Percentiles rank a stretch among this genome's conserved stretches.
phyloP scores from a whole-genome alignment of 2,329 filamentous ascomycete species.

The Alternaria sp. region DNA sequence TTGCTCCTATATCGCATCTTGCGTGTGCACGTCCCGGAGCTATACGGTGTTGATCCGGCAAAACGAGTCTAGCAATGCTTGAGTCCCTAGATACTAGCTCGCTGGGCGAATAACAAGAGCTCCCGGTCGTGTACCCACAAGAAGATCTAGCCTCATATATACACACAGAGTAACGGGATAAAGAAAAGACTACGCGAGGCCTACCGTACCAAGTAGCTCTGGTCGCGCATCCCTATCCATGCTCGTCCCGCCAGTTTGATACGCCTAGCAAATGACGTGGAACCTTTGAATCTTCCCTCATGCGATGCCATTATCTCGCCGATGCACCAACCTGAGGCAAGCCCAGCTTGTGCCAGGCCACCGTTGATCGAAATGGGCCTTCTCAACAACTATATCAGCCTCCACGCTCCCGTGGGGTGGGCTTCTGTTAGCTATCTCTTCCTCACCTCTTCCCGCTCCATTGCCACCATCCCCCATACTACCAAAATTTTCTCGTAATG shows the following conservation, averaged over 20 bases:
- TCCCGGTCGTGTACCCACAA: constrained; percentile 31
- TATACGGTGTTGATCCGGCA: constrained; percentile 40
- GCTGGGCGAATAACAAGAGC: constrained; percentile 23
- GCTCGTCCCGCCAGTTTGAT: constrained; percentile 45
- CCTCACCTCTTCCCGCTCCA: constrained; percentile 28
- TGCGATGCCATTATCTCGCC: constrained; percentile 46
- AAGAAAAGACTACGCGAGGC: constrained; percentile 44
- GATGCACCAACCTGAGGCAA: constrained; percentile 43
- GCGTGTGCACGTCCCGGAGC: constrained; percentile 31
- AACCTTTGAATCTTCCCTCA: constrained; percentile 36
- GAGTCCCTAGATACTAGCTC: constrained; percentile 19
- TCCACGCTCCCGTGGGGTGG: constrained; percentile 49
- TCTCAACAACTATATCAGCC: constrained; percentile 47
- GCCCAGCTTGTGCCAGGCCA: constrained; percentile 36
- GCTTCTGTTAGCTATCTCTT: constrained; percentile 36
- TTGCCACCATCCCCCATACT: constrained; percentile 25
- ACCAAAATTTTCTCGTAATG: constrained; percentile 44
- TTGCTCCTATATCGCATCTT: constrained; percentile 24
- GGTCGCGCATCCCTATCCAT: constrained; percentile 43
- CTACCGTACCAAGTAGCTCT: constrained; percentile 35
- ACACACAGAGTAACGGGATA: constrained; percentile 41
- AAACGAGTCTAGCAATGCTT: constrained; percentile 32
- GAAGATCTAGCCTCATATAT: constrained; percentile 44
- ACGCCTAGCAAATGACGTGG: constrained; percentile 49
- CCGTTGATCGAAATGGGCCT: constrained; percentile 34